phyloP scores from a whole-genome alignment of 2,329 filamentous ascomycete species.

The Dactylellina haptotyla region DNA sequence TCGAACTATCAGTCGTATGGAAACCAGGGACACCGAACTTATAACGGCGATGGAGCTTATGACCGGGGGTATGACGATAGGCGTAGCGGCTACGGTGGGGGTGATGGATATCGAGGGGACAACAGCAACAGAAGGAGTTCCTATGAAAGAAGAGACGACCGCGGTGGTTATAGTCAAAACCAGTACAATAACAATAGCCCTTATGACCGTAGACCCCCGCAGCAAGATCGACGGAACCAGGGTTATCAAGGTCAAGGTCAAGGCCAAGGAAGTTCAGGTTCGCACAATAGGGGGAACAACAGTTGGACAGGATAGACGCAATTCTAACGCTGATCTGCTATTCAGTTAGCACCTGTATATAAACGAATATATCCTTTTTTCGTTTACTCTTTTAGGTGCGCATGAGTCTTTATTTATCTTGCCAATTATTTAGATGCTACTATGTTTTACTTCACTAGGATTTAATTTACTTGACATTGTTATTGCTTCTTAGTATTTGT shows the following conservation, averaged over 20 bases:
- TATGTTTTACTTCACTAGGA: no score
- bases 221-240: conserved; percentile 27
- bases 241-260: conserved; percentile 30
- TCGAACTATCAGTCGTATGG: conserved; percentile 44
- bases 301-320: conserved; percentile 47
- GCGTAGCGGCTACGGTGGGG: conserved; percentile 56
- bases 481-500: no score
- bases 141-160: conserved; percentile 55
- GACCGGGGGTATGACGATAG: conserved; percentile 56
- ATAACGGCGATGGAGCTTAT: conserved; percentile 54
- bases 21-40: conserved; percentile 39
- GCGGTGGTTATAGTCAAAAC: background rate
- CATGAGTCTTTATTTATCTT: no score
- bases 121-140: conserved; percentile 56
- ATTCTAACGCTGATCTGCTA: no score
- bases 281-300: conserved; percentile 29
- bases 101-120: conserved; percentile 57
- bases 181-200: background rate
- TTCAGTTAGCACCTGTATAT: no score
- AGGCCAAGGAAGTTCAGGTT: no score
- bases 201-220: conserved; percentile 25
- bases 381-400: no score
- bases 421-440: no score
- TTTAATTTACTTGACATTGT: no score
- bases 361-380: no score